These are phyloP conservation scores for Curvularia lunata DNA, from an alignment of 2,329 filamentous ascomycete genomes.

Conservation along the genomic window DNA sequence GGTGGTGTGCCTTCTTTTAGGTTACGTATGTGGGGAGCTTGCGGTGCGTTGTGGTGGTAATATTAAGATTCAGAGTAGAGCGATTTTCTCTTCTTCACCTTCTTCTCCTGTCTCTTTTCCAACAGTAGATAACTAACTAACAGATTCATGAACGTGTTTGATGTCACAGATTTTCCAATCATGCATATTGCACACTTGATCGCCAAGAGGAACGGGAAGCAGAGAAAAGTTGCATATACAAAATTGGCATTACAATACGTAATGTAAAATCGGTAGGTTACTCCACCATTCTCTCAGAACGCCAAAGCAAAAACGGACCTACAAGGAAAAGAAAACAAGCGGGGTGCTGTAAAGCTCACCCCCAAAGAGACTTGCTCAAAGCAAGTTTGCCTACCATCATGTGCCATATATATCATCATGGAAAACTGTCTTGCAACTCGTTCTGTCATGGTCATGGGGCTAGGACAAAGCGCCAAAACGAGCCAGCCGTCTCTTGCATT, in stretches of 20 bases:
- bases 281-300: constrained; percentile 15
- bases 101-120: too few species aligned
- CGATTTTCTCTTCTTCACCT: too few species aligned
- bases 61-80: background rate
- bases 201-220: background rate
- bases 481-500: background rate
- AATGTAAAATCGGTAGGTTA: constrained; percentile 10
- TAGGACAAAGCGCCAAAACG: constrained; percentile 11
- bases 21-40: background rate
- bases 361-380: constrained; percentile 10
- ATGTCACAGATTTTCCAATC: background rate
- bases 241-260: constrained; percentile 19
- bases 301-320: constrained; percentile 5
- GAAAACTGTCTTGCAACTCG: constrained; percentile 7
- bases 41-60: background rate
- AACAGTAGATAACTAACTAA: too few species aligned
- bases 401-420: constrained; percentile 14
- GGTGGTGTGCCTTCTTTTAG: constrained; percentile 78
- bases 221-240: constrained; percentile 10
- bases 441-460: background rate
- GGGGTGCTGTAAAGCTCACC: too few species aligned
- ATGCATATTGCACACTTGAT: background rate
- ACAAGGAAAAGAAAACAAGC: constrained; percentile 11
- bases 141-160: too few species aligned
- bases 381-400: constrained; percentile 3